These are phyloP conservation scores for Pholiota microspora DNA, from an alignment of 768 basidiomycete species.

Conservation along the genomic window DNA sequence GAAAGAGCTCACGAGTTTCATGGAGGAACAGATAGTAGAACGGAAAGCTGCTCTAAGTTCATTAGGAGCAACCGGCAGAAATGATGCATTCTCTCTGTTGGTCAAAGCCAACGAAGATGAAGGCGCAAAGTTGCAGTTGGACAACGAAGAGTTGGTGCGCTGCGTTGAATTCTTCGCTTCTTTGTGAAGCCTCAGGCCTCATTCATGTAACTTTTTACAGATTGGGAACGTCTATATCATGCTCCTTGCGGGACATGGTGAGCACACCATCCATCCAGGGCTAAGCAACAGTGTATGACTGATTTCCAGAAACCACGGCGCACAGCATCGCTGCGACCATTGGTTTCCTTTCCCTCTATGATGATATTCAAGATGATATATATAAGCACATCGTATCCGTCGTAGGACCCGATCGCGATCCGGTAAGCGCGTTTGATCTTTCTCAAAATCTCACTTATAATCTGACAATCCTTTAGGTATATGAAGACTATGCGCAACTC, in stretches of 20 bases:
- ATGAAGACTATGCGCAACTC: constrained; percentile 37
- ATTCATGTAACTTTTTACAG: constrained; percentile 23
- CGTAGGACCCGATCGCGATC: constrained; percentile 21
- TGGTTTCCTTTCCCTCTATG: constrained; percentile 39
- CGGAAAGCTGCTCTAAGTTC: constrained; percentile 26
- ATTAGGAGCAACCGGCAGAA: background rate
- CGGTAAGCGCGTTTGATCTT: background rate
- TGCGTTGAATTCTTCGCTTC: too few relatives aligned
- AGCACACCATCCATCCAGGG: too few relatives aligned
- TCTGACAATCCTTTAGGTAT: constrained; percentile 19
- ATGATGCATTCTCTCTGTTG: constrained; percentile 41
- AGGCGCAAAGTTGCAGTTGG: constrained; percentile 34
- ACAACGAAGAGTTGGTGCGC: constrained; percentile 39
- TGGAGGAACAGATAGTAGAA: constrained; percentile 34
- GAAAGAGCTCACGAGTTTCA: constrained; percentile 31
- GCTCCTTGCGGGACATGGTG: constrained; percentile 60
- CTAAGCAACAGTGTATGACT: background rate
- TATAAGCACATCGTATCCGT: constrained; percentile 37
- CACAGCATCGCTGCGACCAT: constrained; percentile 42
- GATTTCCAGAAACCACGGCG: constrained; percentile 46
- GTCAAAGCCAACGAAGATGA: constrained; percentile 47
- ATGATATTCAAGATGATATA: constrained; percentile 44
- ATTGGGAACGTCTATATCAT: constrained; percentile 52
- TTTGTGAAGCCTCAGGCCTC: too few relatives aligned
- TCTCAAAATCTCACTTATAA: background rate